Evolutionary conservation across 2,329 filamentous ascomycete species (phyloP), one percentile per base, ranked within the genome.

Genomic region (Aspergillus felis): DNA sequence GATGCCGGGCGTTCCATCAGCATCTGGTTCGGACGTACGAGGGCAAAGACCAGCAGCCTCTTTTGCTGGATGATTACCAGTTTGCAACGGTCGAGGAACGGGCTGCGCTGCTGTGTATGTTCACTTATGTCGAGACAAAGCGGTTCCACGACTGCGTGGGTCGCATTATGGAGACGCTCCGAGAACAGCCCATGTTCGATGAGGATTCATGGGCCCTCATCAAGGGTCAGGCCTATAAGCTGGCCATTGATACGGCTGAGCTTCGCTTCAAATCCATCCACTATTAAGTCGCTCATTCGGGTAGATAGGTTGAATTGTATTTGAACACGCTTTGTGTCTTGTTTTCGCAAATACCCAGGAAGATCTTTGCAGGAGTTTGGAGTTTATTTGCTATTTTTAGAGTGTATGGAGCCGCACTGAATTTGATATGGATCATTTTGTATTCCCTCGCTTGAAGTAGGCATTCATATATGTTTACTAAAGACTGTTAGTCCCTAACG

Each of bases 131-230:
- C 22, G 48, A 59, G 44, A 47, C 55, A 20, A 48, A 53, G 29
- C 54, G 52, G 9, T 50, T 61, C 24, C 27, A 56, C n/a, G 35
- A 14, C 4, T 41, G 49, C 10, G 24, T 59, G 17, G 20, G 28
- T 20, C 46, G 57, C 17, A 14, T 61, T 9, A 35, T 50, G 9
- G n/a, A 35, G 27, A 50, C 9, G 2, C 35, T 55, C 10, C 8
- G 35, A 20, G 44, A 44, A 1, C 25, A 53, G 25, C 24, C 54
- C 12, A 24, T 22, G 12, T 57, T 57, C 32, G 57, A 59, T 28
- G 44, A 42, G 24, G 57, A 59, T 28, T 4, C 51, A 32, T 61
- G 59, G 59, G 38, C 20, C 42, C 27, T 32, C 4, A 25, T 61
- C 14, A 22, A 14, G 22, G 41, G 47, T 5, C 51, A 52, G 17